A percentile compares a stretch with the other conserved stretches of the same genome.
phyloP scores from a whole-genome alignment of 192 early-diverging fungal genomes.

The Pecoramyces ruminantium region DNA sequence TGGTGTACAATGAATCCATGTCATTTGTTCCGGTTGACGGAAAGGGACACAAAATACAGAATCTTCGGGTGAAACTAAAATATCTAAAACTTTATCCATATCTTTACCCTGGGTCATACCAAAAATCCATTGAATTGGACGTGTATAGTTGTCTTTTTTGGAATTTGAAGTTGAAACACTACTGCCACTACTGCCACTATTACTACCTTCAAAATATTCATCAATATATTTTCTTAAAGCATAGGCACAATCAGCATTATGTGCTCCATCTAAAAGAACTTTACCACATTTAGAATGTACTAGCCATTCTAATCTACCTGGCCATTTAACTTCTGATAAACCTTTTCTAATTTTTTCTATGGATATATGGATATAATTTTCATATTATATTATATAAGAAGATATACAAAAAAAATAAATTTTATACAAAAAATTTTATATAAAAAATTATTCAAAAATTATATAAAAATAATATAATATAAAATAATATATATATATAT shows the following conservation, averaged over 20 bases:
- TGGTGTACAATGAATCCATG: slow-evolving; percentile 52
- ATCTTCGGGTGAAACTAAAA: slow-evolving; percentile 39
- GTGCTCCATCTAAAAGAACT: slow-evolving; percentile 80
- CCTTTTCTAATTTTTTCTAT: slow-evolving; percentile 34
- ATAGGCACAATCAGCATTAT: slow-evolving; percentile 60
- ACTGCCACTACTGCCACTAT: no score
- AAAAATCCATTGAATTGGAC: slow-evolving; percentile 54
- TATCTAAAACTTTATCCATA: slow-evolving; percentile 31
- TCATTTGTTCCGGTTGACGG: slow-evolving; percentile 63
- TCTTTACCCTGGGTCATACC: slow-evolving; percentile 57
- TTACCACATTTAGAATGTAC: slow-evolving; percentile 8
- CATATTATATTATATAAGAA: no score
- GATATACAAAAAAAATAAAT: no score
- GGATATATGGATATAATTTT: no score
- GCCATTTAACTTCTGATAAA: slow-evolving; percentile 53
- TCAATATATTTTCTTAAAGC: slow-evolving; percentile 52
- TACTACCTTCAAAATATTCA: neutral
- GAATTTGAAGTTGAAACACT: no score
- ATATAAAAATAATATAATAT: no score
- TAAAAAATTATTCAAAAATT: no score
- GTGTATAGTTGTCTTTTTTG: neutral
- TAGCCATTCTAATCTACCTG: slow-evolving; percentile 62
- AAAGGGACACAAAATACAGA: slow-evolving; percentile 52
- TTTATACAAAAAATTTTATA: no score
- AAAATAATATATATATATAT: no score